Base-by-base conservation (phyloP, 129 eudicot genomes). In the Artemisia tridentata region DNA sequence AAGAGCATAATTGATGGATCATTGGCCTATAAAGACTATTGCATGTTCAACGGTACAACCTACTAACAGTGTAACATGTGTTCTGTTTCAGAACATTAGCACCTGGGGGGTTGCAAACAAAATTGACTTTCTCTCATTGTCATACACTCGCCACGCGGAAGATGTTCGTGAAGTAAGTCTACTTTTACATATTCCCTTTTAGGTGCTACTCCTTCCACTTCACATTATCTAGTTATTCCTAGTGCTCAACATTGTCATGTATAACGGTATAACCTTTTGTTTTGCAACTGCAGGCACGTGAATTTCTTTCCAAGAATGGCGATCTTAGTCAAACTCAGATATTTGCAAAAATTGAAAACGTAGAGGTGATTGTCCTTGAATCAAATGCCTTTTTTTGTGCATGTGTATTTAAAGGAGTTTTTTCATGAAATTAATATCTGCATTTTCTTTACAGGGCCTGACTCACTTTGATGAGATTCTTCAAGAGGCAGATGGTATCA, bases 401-500 rank as follows among this genome's bases (percentile, higher is more conserved):
- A 0, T 63, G 20, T 16, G 7, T 0, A 3, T 11, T 13, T 3
- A 11, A 43, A 23, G 74, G 23, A 16, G 21, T 68, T 38, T 7
- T 56, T 19, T 63, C 9, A 8, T 38, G 45, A 38, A 23, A 63
- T 63, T 11, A 34, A 59, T 60, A 27, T 74, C 57, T 75, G 61
- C 46, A 15, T 19, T 20, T 34, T 55, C 25, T 71, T 48, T 71
- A 23, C 68, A 93, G 99, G 99, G 99, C 69, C 83, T 93, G 68
- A 90, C 88, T 29, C 97, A 90, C 80, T 93, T 93, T 72, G 99
- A 93, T 79, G 99, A 93, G 85, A 93, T 93, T 66, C 85, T 93
- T 11, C 88, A 90, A 81, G 99, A 87, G 84, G 99, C 97, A 60
- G 99, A 90, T 84, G 99, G 99, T 43, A 90, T 93, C 72, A 93